These are phyloP conservation scores for Cenchrus americanus DNA, from an alignment of 176 grass and related monocot species.

Conservation along the genomic window DNA sequence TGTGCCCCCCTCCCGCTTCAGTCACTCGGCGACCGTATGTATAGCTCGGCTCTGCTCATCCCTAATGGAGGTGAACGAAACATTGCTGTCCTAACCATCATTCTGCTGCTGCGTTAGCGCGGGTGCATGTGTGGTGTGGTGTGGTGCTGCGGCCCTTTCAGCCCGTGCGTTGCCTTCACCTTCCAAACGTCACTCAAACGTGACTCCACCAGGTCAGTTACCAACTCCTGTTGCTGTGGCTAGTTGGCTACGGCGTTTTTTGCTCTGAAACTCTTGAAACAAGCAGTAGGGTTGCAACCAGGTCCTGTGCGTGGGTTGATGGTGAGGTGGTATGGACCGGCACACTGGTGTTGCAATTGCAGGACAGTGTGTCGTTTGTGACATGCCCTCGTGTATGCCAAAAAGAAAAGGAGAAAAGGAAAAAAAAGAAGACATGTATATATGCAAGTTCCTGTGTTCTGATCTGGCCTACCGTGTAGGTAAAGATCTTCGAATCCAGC, in stretches of 20 bases:
- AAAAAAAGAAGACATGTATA: too few species aligned
- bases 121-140: constrained; percentile 32
- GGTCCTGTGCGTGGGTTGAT: background rate
- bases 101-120: constrained; percentile 5
- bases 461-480: background rate
- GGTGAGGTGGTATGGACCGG: constrained; percentile 14
- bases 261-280: background rate
- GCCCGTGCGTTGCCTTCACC: constrained; percentile 35
- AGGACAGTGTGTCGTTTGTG: constrained; percentile 5
- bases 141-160: constrained; percentile 38
- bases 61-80: constrained; percentile 45
- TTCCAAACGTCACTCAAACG: constrained; percentile 55
- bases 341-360: constrained; percentile 2
- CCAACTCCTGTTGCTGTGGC: constrained; percentile 43
- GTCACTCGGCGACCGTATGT: background rate
- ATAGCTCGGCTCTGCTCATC: background rate
- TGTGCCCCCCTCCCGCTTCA: background rate
- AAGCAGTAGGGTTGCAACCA: background rate
- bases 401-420: too few species aligned
- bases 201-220: constrained; percentile 55
- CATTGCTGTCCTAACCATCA: constrained; percentile 50
- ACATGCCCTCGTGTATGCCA: constrained; percentile 14
- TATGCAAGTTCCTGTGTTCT: too few species aligned
- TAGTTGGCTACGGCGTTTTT: background rate
- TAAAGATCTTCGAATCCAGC: background rate